A percentile compares a stretch with the other conserved stretches of the same genome.
These are phyloP conservation scores for Naganishia sp. DNA, from an alignment of 1,284 basidiomycete genomes.

Conservation along the genomic window DNA sequence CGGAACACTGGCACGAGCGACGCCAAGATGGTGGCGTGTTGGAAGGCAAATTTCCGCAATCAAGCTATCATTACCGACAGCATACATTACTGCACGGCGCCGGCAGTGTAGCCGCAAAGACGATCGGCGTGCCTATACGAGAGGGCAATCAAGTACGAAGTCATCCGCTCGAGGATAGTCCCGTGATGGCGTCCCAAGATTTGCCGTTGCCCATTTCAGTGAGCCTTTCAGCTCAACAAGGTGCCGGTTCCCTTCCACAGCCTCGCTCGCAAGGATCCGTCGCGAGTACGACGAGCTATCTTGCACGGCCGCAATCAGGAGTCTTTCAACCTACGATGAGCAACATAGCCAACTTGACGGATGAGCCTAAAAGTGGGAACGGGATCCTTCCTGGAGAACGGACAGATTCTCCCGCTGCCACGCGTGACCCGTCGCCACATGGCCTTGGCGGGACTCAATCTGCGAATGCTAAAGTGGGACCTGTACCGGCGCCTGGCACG, in stretches of 20 bases:
- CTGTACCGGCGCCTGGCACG: not conserved
- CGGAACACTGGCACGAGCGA: constrained; percentile 27
- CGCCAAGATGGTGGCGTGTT: constrained; percentile 1
- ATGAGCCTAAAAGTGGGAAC: constrained; percentile 9
- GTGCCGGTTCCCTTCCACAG: constrained; percentile 1
- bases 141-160: constrained; percentile 27
- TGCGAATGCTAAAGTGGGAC: not conserved
- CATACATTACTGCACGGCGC: constrained; percentile 42
- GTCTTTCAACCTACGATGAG: constrained; percentile 53
- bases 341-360: constrained; percentile 44
- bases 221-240: not conserved
- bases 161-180: constrained; percentile 34
- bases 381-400: not conserved
- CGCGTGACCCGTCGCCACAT: constrained; percentile 22
- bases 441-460: not conserved
- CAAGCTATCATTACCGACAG: constrained; percentile 57
- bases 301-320: constrained; percentile 10
- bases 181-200: constrained; percentile 22
- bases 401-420: not conserved
- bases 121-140: constrained; percentile 52
- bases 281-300: not conserved
- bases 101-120: constrained; percentile 44
- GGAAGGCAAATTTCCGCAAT: constrained; percentile 58
- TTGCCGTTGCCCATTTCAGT: constrained; percentile 2
- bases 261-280: constrained; percentile 21